Evolutionary conservation across 1,284 basidiomycete genomes (phyloP).

Genomic region (Sanghuangporus weigelae): DNA sequence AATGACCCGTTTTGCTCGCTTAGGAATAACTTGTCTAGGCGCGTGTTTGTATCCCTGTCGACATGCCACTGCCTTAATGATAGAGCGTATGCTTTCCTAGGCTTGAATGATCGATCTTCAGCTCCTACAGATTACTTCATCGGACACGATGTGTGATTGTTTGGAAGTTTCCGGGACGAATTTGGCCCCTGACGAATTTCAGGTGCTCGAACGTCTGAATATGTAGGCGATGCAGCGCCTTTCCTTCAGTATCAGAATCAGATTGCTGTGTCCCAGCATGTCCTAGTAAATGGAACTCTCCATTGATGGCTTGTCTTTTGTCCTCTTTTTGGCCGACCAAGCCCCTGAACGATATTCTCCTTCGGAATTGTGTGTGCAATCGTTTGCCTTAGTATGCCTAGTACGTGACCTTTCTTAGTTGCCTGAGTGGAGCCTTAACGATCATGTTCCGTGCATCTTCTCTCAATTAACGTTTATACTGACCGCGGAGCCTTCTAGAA

Average conservation of each 20-base stretch:
- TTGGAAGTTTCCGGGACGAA: not conserved
- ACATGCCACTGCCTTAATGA: not conserved
- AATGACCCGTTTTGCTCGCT: not conserved
- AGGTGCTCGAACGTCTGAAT: not conserved
- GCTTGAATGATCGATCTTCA: not conserved
- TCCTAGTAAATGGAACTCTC: slow-evolving; percentile 5
- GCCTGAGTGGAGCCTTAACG: not conserved
- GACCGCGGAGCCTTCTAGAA: not conserved
- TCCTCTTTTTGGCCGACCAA: not conserved
- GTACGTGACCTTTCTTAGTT: not conserved
- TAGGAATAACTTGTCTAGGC: not conserved
- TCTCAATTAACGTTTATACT: not conserved
- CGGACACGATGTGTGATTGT: not conserved
- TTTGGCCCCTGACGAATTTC: not conserved
- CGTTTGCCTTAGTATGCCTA: not conserved
- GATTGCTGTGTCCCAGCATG: slow-evolving; percentile 2
- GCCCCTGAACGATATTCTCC: not conserved
- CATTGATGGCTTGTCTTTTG: not conserved
- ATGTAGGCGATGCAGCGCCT: not conserved
- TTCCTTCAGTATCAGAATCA: not conserved
- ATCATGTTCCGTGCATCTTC: not conserved
- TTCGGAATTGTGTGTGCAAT: not conserved
- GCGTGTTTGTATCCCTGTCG: not conserved
- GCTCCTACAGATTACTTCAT: not conserved
- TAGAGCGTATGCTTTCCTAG: not conserved